Evolutionary conservation across 2,329 filamentous ascomycete species (phyloP).

Genomic region (Ophiostoma himal-ulmi): DNA sequence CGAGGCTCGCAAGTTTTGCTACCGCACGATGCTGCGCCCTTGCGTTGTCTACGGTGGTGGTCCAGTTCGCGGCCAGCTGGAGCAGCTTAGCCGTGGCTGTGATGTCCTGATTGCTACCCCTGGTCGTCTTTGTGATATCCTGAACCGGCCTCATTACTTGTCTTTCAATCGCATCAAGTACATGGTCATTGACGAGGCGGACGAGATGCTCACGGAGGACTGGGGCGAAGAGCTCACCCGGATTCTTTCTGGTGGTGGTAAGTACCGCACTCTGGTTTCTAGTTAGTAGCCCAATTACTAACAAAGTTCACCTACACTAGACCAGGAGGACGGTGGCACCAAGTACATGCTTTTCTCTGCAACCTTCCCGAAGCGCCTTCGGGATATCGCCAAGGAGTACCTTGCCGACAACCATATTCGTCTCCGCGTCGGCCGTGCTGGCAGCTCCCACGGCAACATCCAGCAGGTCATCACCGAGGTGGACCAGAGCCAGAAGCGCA

Average conservation of each 20-base stretch:
- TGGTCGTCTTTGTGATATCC: slow-evolving; percentile 79
- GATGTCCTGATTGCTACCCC: slow-evolving; percentile 85
- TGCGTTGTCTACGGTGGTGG: slow-evolving; percentile 84
- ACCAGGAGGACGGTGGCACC: slow-evolving; percentile 64
- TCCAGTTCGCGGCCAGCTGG: slow-evolving; percentile 61
- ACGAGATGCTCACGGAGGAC: slow-evolving; percentile 77
- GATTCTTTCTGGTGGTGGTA: slow-evolving; percentile 77
- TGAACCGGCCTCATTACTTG: slow-evolving; percentile 62
- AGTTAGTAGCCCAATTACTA: neutral
- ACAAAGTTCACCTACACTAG: slow-evolving; percentile 36
- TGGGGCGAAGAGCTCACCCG: slow-evolving; percentile 71
- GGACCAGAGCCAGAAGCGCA: slow-evolving; percentile 60
- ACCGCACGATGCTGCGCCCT: slow-evolving; percentile 89
- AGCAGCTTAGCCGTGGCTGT: slow-evolving; percentile 74
- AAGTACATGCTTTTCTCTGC: slow-evolving; percentile 85
- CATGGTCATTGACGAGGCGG: slow-evolving; percentile 85
- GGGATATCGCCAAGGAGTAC: slow-evolving; percentile 69
- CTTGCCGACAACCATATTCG: slow-evolving; percentile 69
- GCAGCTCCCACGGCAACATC: slow-evolving; percentile 77
- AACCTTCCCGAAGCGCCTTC: slow-evolving; percentile 78
- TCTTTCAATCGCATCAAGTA: slow-evolving; percentile 72
- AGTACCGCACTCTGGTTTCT: slow-evolving; percentile 31
- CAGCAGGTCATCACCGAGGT: slow-evolving; percentile 67
- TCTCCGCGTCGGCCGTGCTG: slow-evolving; percentile 80
- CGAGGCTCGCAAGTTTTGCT: slow-evolving; percentile 86